Percentiles rank a stretch among this genome's conserved stretches.
These are phyloP conservation scores for Eurotiales sp. DNA, from an alignment of 2,329 filamentous ascomycete species.

Conservation along the genomic window DNA sequence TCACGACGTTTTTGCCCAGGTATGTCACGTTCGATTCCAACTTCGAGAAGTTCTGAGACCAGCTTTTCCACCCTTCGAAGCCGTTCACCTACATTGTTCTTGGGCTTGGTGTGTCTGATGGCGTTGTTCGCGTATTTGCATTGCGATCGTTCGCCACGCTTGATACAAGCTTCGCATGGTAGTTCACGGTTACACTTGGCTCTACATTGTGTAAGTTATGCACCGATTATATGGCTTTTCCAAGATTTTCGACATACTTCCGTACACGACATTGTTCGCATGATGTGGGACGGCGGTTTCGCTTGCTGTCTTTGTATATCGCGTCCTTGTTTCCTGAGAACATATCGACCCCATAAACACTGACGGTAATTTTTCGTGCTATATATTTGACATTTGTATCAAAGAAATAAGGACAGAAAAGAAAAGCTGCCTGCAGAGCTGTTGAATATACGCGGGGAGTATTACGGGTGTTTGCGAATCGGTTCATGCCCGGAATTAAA, in stretches of 20 bases:
- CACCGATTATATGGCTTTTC: neutral
- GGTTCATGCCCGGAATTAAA: too few relatives aligned
- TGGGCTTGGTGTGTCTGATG: slow-evolving; percentile 9
- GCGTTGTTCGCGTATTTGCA: slow-evolving; percentile 15
- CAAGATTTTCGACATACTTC: slow-evolving; percentile 1
- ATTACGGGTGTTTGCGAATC: too few relatives aligned
- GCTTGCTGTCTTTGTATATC: slow-evolving; percentile 12
- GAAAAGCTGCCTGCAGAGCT: too few relatives aligned
- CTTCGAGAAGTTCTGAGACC: slow-evolving; percentile 11
- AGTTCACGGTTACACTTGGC: slow-evolving; percentile 14
- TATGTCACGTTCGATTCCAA: neutral
- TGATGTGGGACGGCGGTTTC: slow-evolving; percentile 14
- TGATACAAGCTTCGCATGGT: slow-evolving; percentile 12
- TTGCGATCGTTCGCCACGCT: slow-evolving; percentile 7
- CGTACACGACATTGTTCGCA: slow-evolving; percentile 16
- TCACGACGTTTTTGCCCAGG: neutral
- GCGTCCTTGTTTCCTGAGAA: neutral
- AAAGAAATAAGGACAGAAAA: too few relatives aligned
- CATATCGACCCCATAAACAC: neutral
- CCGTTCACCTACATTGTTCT: neutral
- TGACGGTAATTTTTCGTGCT: too few relatives aligned
- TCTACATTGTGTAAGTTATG: neutral
- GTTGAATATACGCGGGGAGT: too few relatives aligned
- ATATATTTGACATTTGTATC: too few relatives aligned
- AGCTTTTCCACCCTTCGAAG: slow-evolving; percentile 9